Evolutionary conservation across 2,329 filamentous ascomycete species (phyloP).

Genomic region (Pyricularia grisea): DNA sequence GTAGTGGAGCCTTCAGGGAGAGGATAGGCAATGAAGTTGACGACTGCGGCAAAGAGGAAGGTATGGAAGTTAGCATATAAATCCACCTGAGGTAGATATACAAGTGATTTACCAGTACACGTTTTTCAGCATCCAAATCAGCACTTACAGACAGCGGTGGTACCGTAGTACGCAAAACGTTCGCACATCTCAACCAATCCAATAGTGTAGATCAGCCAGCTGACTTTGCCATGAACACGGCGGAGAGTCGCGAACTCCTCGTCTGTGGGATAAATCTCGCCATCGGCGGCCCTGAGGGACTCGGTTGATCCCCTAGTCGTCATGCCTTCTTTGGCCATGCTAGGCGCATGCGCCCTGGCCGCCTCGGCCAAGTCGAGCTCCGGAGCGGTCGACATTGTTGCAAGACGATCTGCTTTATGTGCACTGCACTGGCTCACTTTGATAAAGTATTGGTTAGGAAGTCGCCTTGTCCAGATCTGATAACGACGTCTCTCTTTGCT

Average conservation of each 20-base stretch:
- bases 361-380: constrained; percentile 4
- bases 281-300: neutral
- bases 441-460: neutral
- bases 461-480: neutral
- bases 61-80: neutral
- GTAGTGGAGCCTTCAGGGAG: constrained; percentile 44
- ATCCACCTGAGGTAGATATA: too few relatives aligned
- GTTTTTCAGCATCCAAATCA: too few relatives aligned
- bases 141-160: constrained; percentile 38
- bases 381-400: constrained; percentile 2
- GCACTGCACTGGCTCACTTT: neutral
- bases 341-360: neutral
- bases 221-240: constrained; percentile 54
- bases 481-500: neutral
- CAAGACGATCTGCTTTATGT: neutral
- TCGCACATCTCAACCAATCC: constrained; percentile 68
- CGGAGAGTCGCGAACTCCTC: constrained; percentile 53
- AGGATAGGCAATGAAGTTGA: constrained; percentile 50
- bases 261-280: constrained; percentile 36
- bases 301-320: neutral
- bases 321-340: neutral
- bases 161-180: constrained; percentile 71
- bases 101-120: constrained; percentile 32
- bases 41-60: neutral
- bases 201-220: constrained; percentile 58